Evolutionary conservation across 2,329 filamentous ascomycete genomes (phyloP).

Genomic region (Macroventuria anomochaeta): DNA sequence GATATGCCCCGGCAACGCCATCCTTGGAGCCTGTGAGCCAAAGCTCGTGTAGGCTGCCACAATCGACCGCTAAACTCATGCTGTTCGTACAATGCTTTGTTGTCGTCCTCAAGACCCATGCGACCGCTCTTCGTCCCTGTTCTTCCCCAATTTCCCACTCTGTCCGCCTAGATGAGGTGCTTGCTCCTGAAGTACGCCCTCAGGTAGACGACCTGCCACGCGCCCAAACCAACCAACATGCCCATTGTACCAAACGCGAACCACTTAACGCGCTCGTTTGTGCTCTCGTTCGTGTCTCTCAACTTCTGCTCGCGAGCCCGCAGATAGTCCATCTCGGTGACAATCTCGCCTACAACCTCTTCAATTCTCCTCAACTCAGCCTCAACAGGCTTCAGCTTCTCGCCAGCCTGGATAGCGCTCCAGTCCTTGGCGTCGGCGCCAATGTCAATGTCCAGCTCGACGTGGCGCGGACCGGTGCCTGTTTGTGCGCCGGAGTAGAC

Average conservation of each 20-base stretch:
- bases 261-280: constrained; percentile 98
- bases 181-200: constrained; percentile 83
- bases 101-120: neutral
- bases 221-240: constrained; percentile 85
- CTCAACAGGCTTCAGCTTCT: constrained; percentile 98
- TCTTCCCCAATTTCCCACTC: neutral
- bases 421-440: constrained; percentile 98
- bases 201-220: constrained; percentile 97
- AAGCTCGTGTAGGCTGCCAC: constrained; percentile 6
- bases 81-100: constrained; percentile 19
- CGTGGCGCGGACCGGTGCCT: constrained; percentile 63
- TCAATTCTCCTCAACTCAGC: constrained; percentile 92
- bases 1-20: constrained; percentile 17
- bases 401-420: constrained; percentile 91
- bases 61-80: constrained; percentile 14
- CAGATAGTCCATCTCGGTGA: constrained; percentile 95
- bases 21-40: constrained; percentile 1
- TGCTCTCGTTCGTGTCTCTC: constrained; percentile 98
- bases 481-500: constrained; percentile 61
- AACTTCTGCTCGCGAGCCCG: constrained; percentile 89
- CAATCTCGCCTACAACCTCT: constrained; percentile 87
- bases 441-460: constrained; percentile 95
- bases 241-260: constrained; percentile 95
- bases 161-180: constrained; percentile 55
- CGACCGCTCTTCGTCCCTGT: neutral